Percentiles rank a stretch among this genome's conserved stretches.
phyloP scores from a whole-genome alignment of 345 rosid genomes.

The Arabidopsis arenosa region DNA sequence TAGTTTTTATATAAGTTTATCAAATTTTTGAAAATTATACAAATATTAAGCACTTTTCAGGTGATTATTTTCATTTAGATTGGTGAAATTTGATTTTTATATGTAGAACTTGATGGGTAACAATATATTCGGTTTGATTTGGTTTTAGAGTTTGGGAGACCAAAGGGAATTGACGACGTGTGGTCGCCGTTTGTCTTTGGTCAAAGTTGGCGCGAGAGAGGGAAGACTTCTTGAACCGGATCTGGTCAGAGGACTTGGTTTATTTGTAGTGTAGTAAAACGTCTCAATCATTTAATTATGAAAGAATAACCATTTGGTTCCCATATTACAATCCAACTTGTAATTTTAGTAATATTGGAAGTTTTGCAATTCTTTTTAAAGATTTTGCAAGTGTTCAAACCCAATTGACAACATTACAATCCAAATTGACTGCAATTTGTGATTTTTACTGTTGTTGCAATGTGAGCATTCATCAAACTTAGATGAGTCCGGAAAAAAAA shows the following conservation, averaged over 20 bases:
- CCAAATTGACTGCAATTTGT: too few relatives aligned
- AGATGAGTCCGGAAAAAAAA: too few relatives aligned
- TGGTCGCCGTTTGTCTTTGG: constrained; percentile 33
- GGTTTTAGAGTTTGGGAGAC: neutral
- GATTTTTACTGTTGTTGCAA: too few relatives aligned
- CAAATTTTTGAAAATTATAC: neutral
- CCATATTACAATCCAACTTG: neutral
- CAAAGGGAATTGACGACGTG: constrained; percentile 20
- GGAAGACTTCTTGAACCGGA: constrained; percentile 25
- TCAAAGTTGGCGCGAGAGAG: constrained; percentile 43
- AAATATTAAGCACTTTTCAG: too few relatives aligned
- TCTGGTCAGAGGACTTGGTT: constrained; percentile 27
- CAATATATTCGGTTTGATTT: neutral
- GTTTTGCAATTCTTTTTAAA: too few relatives aligned
- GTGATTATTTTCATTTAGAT: neutral
- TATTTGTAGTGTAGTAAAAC: neutral
- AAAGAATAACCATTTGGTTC: neutral
- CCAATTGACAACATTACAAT: too few relatives aligned
- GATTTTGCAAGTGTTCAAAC: too few relatives aligned
- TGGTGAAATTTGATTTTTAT: neutral
- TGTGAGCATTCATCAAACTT: too few relatives aligned
- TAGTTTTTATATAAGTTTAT: neutral
- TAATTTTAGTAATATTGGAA: too few relatives aligned
- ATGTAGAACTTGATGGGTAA: neutral
- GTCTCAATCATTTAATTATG: constrained; percentile 12